Evolutionary conservation across 768 basidiomycete species (phyloP).

Genomic region (Gyrodon lividus): DNA sequence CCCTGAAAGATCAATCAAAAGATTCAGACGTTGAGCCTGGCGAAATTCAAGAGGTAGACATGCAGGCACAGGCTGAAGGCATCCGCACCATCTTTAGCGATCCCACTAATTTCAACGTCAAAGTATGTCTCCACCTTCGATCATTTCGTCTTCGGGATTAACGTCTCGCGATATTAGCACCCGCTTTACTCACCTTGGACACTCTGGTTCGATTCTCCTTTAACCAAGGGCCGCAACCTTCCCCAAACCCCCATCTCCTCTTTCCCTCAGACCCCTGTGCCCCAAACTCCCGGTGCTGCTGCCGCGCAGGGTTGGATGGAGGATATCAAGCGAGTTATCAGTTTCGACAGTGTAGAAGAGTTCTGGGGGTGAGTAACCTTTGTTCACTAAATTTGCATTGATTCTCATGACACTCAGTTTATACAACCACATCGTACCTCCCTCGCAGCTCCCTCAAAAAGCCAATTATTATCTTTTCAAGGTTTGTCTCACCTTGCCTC

Average conservation of each 20-base stretch:
- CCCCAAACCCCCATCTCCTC: conserved; percentile 81
- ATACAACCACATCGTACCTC: conserved; percentile 97
- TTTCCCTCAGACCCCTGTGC: conserved; percentile 71
- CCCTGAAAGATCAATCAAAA: conserved; percentile 18
- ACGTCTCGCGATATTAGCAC: conserved; percentile 52
- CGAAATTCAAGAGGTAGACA: conserved; percentile 84
- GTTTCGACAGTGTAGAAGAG: conserved; percentile 95
- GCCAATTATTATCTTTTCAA: conserved; percentile 99
- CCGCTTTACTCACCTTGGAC: conserved; percentile 95
- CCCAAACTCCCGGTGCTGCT: conserved; percentile 67
- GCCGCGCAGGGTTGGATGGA: conserved; percentile 97
- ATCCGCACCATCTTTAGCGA: conserved; percentile 94
- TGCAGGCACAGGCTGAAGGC: conserved; percentile 77
- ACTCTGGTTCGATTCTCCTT: conserved; percentile 96
- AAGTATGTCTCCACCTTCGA: conserved; percentile 48
- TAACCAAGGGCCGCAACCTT: conserved; percentile 85
- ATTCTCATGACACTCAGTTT: conserved; percentile 47
- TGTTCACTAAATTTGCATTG: neutral
- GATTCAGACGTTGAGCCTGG: conserved; percentile 63
- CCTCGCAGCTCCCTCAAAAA: conserved; percentile 88
- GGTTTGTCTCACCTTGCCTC: conserved; percentile 40
- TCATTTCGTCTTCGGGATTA: neutral
- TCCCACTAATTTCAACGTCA: conserved; percentile 93
- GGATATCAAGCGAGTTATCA: conserved; percentile 94
- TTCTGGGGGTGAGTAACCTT: conserved; percentile 86